Evolutionary conservation across 140 eudicot species (phyloP), one percentile per base, ranked within the genome.

Genomic region (Senecio squalidus): DNA sequence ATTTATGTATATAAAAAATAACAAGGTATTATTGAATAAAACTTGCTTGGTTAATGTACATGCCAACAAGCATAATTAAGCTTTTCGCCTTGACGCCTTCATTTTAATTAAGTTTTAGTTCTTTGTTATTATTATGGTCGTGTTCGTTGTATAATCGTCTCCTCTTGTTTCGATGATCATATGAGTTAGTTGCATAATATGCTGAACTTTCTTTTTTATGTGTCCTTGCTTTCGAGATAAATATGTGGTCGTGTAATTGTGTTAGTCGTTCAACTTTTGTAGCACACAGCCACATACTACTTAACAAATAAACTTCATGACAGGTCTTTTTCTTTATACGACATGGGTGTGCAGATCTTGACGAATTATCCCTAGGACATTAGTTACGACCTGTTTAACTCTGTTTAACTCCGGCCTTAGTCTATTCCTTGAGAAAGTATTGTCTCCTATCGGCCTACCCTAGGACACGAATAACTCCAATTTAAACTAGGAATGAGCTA

Each of bases 11-110:
- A 13, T 50, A 39, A 58, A 55, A 34, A 71, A 62, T 51, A 43
- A 46, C 11, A 49, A 31, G 24, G 54, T 72, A 21, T 47, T 55
- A 31, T 62, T 58, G 15, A 72, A 64, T 64, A 47, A 72, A 64
- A 47, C 39, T 34, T 63, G 60, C 58, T 26, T 63, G 71, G 69
- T 43, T 71, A 36, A 63, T 71, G 59, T 63, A 71, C 71, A 62
- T 9, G 62, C 50, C 66, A 56, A 34, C 40, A 45, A 56, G 54
- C 57, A 56, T 15, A 46, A 27, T 17, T 39, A 54, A 54, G 10
- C 10, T 13, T n/a, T 40, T 40, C 17, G 6, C 47, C 20, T n/a
- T 40, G 17, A 40, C n/a, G 4, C 6, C 9, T n/a, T 9, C 18
- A 11, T 18, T 4, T n/a, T n/a, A n/a, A n/a, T n/a, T n/a, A n/a